Evolutionary conservation across 345 rosid genomes (phyloP).

Genomic region (Acer campestre): DNA sequence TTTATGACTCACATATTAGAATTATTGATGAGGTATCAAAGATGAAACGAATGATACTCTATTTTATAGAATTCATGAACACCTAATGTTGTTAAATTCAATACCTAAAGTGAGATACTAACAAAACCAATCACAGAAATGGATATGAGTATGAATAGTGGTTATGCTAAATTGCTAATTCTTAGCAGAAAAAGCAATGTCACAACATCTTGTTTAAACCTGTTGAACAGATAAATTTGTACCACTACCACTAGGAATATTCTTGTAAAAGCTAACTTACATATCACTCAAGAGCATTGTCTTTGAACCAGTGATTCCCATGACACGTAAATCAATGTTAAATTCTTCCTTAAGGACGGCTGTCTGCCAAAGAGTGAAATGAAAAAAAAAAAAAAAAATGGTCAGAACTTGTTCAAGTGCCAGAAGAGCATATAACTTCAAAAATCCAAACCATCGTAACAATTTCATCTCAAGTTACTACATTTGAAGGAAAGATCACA

Average conservation of each 20-base stretch:
- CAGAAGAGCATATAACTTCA: slow-evolving; percentile 6
- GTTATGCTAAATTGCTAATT: not conserved
- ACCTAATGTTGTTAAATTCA: not conserved
- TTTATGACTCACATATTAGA: not conserved
- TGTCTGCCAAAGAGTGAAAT: slow-evolving; percentile 51
- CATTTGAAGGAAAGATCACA: not conserved
- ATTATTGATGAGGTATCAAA: not conserved
- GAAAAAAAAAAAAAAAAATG: not conserved
- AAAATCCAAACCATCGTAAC: not conserved
- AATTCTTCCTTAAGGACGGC: slow-evolving; percentile 93
- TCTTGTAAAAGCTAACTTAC: slow-evolving; percentile 53
- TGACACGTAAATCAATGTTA: slow-evolving; percentile 92
- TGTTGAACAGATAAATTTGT: not conserved
- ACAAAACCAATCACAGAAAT: slow-evolving; percentile 1
- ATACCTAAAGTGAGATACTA: not conserved
- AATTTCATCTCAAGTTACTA: not conserved
- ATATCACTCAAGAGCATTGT: slow-evolving; percentile 80
- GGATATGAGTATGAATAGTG: not conserved
- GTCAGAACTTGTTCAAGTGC: not conserved
- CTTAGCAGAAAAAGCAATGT: not conserved
- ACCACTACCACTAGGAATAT: not conserved
- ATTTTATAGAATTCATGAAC: not conserved
- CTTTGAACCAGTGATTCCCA: slow-evolving; percentile 88
- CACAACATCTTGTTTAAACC: not conserved
- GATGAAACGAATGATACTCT: slow-evolving; percentile 2